Base-by-base conservation (phyloP, 2,329 filamentous ascomycete genomes). In the Scorias spongiosa region DNA sequence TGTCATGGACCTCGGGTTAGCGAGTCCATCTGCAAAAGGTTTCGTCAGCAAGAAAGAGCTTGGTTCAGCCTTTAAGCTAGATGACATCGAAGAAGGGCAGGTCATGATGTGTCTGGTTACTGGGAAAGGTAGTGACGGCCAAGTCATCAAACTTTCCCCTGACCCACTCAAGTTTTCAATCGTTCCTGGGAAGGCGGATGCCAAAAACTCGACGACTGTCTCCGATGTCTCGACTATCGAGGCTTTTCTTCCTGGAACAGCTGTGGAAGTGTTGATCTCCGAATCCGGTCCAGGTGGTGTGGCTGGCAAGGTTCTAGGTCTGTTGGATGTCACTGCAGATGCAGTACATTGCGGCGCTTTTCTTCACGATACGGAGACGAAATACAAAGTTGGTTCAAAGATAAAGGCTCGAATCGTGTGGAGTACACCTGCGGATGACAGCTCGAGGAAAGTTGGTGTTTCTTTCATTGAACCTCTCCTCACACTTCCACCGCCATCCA, bases 251-350 rank as follows among this genome's bases (percentile, higher is more conserved):
- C 91, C 93, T 1, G 93, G 91, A 51, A 91, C 86, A n/a, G 79
- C 81, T 5, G 85, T 87, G 30, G 87, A 94, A 53, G 71, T 95
- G 10, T 70, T 96, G 41, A 66, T 98, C 32, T 81, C 84, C 2
- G 82, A 91, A 40, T 76, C 83, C 11, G 78, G 80, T 10, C 64
- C 73, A 10, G 77, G 75, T 50, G 91, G 91, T n/a, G 65, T 98
- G 46, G 70, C 75, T 41, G 91, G 91, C 54, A 95, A 95, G 62
- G 76, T 96, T 39, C 83, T 98, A 73, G 93, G 91, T 12, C 78
- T 88, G 59, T 66, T 98, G 18, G 85, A 95, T 63, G 84, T 85
- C 10, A 95, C 87, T 1, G 87, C 89, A 14, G 91, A 98, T 61
- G 62, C 89, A 30, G 76, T 95, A 38, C 91, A 98, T 62, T 93